Evolutionary conservation across 2,329 filamentous ascomycete species (phyloP).

Genomic region (Niveomyces coronatus): DNA sequence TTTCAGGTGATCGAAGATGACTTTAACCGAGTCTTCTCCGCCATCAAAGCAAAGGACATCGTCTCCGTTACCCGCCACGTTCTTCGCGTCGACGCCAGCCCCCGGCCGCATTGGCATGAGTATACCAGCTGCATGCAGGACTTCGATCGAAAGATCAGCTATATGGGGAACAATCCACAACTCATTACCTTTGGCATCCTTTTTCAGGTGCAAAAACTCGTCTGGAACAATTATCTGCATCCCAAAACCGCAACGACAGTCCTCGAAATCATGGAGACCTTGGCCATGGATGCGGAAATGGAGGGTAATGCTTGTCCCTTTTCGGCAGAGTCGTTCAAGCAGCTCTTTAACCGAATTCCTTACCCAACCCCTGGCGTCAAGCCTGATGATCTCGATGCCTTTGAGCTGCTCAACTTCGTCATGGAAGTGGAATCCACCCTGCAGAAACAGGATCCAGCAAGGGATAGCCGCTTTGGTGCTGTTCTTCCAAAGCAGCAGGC

Average conservation of each 20-base stretch:
- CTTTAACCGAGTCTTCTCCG: constrained; percentile 17
- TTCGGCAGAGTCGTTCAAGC: constrained; percentile 43
- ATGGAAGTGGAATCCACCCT: constrained; percentile 30
- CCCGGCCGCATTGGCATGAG: constrained; percentile 11
- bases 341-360: constrained; percentile 40
- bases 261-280: constrained; percentile 29
- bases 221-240: constrained; percentile 51
- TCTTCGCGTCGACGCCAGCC: constrained; percentile 11
- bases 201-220: constrained; percentile 54
- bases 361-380: constrained; percentile 43
- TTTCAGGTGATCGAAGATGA: constrained; percentile 19
- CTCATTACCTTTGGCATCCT: constrained; percentile 41
- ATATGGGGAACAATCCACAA: constrained; percentile 12
- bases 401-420: constrained; percentile 30
- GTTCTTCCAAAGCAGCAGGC: constrained; percentile 30
- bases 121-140: constrained; percentile 17
- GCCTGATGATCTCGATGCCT: constrained; percentile 28
- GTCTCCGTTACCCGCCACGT: constrained; percentile 16
- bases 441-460: constrained; percentile 15
- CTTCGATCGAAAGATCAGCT: constrained; percentile 23
- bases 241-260: constrained; percentile 41
- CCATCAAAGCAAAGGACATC: constrained; percentile 13
- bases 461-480: constrained; percentile 17
- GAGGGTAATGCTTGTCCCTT: constrained; percentile 25
- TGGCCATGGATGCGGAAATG: constrained; percentile 18